Conservation (phyloP, 2,329 filamentous ascomycete species). For the Pyrenophora teres region DNA sequence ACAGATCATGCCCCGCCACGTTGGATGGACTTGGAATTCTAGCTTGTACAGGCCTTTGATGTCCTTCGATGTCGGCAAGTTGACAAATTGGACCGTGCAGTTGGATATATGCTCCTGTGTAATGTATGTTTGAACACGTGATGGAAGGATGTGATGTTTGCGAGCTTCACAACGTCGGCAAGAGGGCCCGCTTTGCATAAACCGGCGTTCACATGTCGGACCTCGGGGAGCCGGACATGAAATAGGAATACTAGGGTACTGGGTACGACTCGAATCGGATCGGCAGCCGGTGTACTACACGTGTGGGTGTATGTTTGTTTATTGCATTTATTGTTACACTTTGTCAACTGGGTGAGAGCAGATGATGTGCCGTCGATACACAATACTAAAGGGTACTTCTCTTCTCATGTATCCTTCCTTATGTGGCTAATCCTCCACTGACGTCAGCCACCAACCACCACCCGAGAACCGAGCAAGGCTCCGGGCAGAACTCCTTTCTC, state of each 20-base stretch:
- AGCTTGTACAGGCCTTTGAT: too few relatives aligned
- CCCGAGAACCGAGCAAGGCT: too few relatives aligned
- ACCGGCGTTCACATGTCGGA: conserved; percentile 6
- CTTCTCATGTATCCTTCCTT: too few relatives aligned
- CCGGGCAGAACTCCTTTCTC: too few relatives aligned
- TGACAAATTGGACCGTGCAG: not conserved
- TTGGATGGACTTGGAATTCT: conserved; percentile 11
- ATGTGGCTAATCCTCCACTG: too few relatives aligned
- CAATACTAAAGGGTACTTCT: too few relatives aligned
- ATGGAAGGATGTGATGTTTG: not conserved
- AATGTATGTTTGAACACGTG: not conserved
- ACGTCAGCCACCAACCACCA: too few relatives aligned
- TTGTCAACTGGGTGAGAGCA: too few relatives aligned
- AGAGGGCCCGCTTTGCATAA: conserved; percentile 2
- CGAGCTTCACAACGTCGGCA: not conserved
- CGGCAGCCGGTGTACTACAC: not conserved
- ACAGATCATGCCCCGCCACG: conserved; percentile 41
- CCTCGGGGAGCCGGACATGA: conserved; percentile 12
- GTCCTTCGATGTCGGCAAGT: too few relatives aligned
- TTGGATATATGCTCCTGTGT: not conserved
- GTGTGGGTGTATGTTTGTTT: too few relatives aligned
- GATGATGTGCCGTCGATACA: too few relatives aligned
- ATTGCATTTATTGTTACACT: too few relatives aligned
- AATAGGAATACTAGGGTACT: not conserved
- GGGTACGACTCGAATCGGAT: not conserved